These are phyloP conservation scores for Apiospora pterosperma DNA, from an alignment of 2,329 filamentous ascomycete genomes.

Conservation along the genomic window DNA sequence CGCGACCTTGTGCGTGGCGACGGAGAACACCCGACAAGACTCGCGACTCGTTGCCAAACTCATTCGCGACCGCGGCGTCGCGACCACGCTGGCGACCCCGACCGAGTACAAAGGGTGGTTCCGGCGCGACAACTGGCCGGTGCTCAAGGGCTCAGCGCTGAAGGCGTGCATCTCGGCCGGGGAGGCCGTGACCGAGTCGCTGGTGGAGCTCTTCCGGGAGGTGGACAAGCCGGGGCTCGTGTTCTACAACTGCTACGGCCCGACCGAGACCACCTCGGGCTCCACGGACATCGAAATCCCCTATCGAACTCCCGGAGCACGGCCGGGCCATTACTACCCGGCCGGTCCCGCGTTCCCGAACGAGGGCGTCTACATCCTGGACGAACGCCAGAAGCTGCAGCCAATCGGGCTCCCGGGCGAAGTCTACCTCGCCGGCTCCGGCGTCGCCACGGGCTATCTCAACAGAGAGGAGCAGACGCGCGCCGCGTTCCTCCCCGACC, in stretches of 20 bases:
- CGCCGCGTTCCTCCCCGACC: not conserved
- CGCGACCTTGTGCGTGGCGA: too few relatives aligned
- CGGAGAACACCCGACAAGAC: too few relatives aligned
- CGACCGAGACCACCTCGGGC: conserved; percentile 21
- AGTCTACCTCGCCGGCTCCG: not conserved
- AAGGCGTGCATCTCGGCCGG: conserved; percentile 14
- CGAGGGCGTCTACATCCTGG: not conserved
- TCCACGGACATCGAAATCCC: conserved; percentile 4
- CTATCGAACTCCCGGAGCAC: not conserved
- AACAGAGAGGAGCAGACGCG: not conserved
- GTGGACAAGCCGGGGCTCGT: not conserved
- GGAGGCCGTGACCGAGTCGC: conserved; percentile 11
- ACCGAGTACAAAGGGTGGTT: conserved; percentile 36
- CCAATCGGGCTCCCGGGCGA: not conserved
- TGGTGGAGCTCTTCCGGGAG: conserved; percentile 10
- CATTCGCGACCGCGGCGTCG: conserved; percentile 32
- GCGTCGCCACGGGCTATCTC: not conserved
- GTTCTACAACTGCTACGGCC: conserved; percentile 25
- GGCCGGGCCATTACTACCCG: not conserved
- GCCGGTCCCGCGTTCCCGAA: not conserved
- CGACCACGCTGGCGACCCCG: conserved; percentile 34
- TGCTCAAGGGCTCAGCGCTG: conserved; percentile 8
- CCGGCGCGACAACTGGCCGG: conserved; percentile 11
- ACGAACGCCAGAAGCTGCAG: not conserved
- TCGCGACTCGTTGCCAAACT: conserved; percentile 29